Evolutionary conservation across 2,329 filamentous ascomycete genomes (phyloP), one percentile per base, ranked within the genome.

Genomic region (Teratosphaeria epicoccoides): DNA sequence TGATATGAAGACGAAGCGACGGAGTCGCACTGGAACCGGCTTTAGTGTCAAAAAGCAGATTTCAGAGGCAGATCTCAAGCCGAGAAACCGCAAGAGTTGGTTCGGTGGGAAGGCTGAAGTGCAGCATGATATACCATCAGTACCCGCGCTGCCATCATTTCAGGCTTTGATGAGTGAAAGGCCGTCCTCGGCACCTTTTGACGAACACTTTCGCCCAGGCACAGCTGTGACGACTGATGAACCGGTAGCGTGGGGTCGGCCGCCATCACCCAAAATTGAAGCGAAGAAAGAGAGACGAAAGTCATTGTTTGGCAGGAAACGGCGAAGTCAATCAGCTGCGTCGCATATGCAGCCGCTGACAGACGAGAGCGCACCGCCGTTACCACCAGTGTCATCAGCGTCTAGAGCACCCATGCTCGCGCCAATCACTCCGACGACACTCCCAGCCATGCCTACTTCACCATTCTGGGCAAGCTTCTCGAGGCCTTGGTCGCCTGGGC

Each of bases 31-130:
- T 20, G 28, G 28, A 14, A n/a, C 28, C 23, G 28, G 14, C 23
- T n/a, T 47, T 11, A 40, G 14, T 17, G 14, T 44, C 9, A 46
- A 46, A 28, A 43, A 46, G n/a, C 25, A 51, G 20, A 47, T 24
- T 17, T 47, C 49, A 9, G 49, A 46, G 6, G 12, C 44, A 6
- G 23, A 46, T 46, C 44, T 24, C n/a, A 49, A 45, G 14, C 25
- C 49, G 43, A 59, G 49, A 29, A 57, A 55, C 26, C 58, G 61
- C 9, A 57, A 56, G 47, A 63, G 61, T 52, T 61, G 59, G 59
- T 62, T 63, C 44, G 61, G 59, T 14, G 59, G 55, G 11, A 51
- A 46, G 12, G 54, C 55, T 4, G 57, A 55, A 37, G 52, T 43
- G 9, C 54, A 57, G 12, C 52, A 59, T 24, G 55, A 57, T 49